A percentile compares a stretch with the other conserved stretches of the same genome.
These are phyloP conservation scores for Tulasnella sp. DNA, from an alignment of 768 basidiomycete genomes.

Conservation along the genomic window DNA sequence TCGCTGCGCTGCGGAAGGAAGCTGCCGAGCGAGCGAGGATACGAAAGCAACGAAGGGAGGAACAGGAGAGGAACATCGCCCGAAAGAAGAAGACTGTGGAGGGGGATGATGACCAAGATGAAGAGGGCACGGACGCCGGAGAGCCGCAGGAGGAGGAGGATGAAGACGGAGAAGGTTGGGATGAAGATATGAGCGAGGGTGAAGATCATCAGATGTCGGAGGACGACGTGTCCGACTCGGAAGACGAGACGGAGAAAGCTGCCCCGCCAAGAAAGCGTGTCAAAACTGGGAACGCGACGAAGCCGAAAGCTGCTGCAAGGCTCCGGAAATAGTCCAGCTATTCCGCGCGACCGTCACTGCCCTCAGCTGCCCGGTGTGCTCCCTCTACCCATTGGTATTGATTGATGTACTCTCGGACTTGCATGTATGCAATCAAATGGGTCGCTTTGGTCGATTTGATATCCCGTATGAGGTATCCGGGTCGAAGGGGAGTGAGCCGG, in stretches of 20 bases:
- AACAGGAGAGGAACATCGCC: conserved; percentile 85
- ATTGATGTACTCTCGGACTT: background rate
- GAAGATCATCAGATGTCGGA: conserved; percentile 21
- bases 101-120: conserved; percentile 19
- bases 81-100: conserved; percentile 52
- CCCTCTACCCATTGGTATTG: background rate
- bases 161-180: conserved; percentile 30
- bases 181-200: conserved; percentile 27
- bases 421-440: background rate
- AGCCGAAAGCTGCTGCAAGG: background rate
- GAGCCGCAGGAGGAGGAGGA: conserved; percentile 27
- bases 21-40: conserved; percentile 69
- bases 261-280: background rate
- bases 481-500: background rate
- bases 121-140: conserved; percentile 24
- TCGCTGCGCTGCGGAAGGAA: conserved; percentile 50
- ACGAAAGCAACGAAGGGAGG: conserved; percentile 65
- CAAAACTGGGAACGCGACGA: background rate
- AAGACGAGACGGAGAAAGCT: conserved; percentile 1
- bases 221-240: conserved; percentile 3
- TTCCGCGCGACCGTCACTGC: background rate
- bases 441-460: background rate
- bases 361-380: background rate
- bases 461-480: background rate
- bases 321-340: conserved; percentile 1